Evolutionary conservation across 2,329 filamentous ascomycete species (phyloP).

Genomic region (Arachnomyces sp.): DNA sequence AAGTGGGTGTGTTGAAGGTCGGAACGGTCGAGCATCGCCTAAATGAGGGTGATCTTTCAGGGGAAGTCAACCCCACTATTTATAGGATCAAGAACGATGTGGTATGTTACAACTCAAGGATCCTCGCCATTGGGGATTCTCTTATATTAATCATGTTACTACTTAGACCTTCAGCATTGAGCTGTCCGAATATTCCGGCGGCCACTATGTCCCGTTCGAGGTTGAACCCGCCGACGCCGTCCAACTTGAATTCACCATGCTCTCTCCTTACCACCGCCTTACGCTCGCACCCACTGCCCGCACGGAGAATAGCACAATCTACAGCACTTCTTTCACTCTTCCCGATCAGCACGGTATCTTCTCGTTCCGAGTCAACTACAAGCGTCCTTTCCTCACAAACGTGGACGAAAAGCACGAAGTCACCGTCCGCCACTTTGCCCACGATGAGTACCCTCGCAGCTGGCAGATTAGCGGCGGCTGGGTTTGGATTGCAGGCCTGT

Average conservation of each 20-base stretch:
- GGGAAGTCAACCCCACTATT: constrained; percentile 66
- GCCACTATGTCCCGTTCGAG: constrained; percentile 67
- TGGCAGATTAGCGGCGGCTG: constrained; percentile 84
- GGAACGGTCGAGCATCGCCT: constrained; percentile 73
- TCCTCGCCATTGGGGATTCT: not conserved
- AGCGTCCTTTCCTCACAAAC: constrained; percentile 81
- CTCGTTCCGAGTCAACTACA: constrained; percentile 97
- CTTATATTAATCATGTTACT: constrained; percentile 21
- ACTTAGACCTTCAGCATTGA: constrained; percentile 80
- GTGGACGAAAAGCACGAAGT: constrained; percentile 93
- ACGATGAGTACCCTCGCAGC: constrained; percentile 91
- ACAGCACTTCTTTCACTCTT: constrained; percentile 66
- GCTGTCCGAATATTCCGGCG: constrained; percentile 73
- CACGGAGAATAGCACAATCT: constrained; percentile 64
- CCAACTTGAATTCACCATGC: constrained; percentile 97
- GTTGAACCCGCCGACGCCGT: constrained; percentile 63
- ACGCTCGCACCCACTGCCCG: constrained; percentile 53
- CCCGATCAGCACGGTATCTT: constrained; percentile 99
- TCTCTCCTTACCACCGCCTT: constrained; percentile 92
- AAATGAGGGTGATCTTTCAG: constrained; percentile 45
- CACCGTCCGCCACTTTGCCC: constrained; percentile 90
- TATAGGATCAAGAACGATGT: constrained; percentile 97
- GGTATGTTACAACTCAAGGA: constrained; percentile 51
- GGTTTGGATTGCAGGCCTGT: constrained; percentile 89
- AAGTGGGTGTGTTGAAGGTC: constrained; percentile 80